phyloP scores from a whole-genome alignment of 306 rosid genomes.

The Vigna reflexopilosa region DNA sequence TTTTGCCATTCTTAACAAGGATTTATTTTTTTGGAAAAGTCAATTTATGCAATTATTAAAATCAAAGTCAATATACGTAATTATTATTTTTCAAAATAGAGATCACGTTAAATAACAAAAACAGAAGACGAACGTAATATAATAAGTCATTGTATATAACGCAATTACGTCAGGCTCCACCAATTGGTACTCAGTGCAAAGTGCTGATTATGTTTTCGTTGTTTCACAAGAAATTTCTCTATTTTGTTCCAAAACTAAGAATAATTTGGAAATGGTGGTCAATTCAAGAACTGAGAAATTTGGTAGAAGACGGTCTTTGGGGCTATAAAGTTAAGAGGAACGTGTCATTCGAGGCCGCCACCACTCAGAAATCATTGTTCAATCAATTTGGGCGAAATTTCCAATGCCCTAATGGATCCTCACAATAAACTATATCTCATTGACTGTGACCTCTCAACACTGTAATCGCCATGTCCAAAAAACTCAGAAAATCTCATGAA shows the following conservation, averaged over 20 bases:
- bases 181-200: background rate
- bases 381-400: slow-evolving; percentile 36
- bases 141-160: background rate
- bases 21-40: too few relatives aligned
- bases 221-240: slow-evolving; percentile 29
- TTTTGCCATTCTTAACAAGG: too few relatives aligned
- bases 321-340: slow-evolving; percentile 11
- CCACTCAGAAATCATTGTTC: background rate
- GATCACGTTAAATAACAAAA: background rate
- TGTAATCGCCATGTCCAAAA: slow-evolving; percentile 7
- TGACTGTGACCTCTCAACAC: too few relatives aligned
- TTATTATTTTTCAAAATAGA: background rate
- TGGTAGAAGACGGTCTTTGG: background rate
- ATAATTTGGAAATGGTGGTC: background rate
- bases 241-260: background rate
- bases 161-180: background rate
- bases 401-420: slow-evolving; percentile 27
- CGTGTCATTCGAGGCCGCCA: slow-evolving; percentile 33
- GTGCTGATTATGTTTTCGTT: background rate
- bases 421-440: background rate
- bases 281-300: background rate
- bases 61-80: background rate
- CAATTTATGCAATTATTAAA: background rate
- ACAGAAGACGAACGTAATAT: background rate
- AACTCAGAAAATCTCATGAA: background rate